Conservation (phyloP, 306 rosid species). For the Ormosia emarginata region DNA sequence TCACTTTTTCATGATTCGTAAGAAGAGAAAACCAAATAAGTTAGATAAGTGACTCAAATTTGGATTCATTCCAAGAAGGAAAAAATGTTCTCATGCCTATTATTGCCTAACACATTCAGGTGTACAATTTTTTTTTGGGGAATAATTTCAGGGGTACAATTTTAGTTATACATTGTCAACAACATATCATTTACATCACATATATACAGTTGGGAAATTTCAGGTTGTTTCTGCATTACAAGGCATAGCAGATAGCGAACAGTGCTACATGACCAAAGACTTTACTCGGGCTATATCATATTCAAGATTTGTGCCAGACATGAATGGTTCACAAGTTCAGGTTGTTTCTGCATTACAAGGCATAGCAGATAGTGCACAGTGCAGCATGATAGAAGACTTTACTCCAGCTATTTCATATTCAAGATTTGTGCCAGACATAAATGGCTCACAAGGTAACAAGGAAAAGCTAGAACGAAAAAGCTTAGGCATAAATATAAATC, state of each 20-base stretch:
- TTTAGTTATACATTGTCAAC: background rate
- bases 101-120: background rate
- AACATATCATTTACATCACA: background rate
- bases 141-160: background rate
- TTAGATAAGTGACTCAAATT: background rate
- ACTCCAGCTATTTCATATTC: conserved; percentile 9
- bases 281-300: background rate
- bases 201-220: background rate
- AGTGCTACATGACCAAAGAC: background rate
- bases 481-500: background rate
- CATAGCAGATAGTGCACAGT: conserved; percentile 20
- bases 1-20: background rate
- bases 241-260: conserved; percentile 29
- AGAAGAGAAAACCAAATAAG: background rate
- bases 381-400: background rate
- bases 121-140: background rate
- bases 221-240: conserved; percentile 51
- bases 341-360: conserved; percentile 44
- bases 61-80: background rate
- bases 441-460: conserved; percentile 27
- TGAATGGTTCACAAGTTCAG: conserved; percentile 37
- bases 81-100: background rate
- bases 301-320: background rate
- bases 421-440: background rate
- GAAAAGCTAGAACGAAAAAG: background rate